These are phyloP conservation scores for Mortierella sp. DNA, from an alignment of 371 early-diverging fungal species.

Conservation along the genomic window DNA sequence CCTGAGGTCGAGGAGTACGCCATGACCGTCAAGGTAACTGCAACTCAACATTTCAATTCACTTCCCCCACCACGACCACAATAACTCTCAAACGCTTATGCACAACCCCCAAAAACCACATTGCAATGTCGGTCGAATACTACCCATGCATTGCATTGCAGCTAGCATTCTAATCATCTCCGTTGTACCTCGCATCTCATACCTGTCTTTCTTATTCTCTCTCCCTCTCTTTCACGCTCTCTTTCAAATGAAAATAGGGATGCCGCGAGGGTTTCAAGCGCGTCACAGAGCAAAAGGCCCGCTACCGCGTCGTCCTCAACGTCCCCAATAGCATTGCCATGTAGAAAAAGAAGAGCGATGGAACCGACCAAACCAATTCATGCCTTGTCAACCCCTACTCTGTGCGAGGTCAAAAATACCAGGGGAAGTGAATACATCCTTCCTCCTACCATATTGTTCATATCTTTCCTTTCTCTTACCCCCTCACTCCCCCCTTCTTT, in stretches of 20 bases:
- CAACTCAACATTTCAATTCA: neutral
- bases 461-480: too few relatives aligned
- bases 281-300: conserved; percentile 35
- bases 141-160: neutral
- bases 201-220: neutral
- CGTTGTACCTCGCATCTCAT: neutral
- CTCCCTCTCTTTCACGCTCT: neutral
- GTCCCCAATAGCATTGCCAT: conserved; percentile 28
- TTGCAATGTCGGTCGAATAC: neutral
- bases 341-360: neutral
- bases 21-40: conserved; percentile 41
- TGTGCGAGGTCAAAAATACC: neutral
- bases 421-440: neutral
- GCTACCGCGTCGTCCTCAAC: conserved; percentile 44
- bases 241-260: conserved; percentile 17
- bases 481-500: too few relatives aligned
- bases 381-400: too few relatives aligned
- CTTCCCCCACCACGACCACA: neutral
- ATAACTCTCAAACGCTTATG: neutral
- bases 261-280: conserved; percentile 45
- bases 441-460: too few relatives aligned
- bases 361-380: neutral
- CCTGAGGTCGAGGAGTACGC: conserved; percentile 63
- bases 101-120: neutral
- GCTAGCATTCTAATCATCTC: neutral